Base-by-base conservation (phyloP, 1,284 basidiomycete species). In the Fomitopsis schrenkii region DNA sequence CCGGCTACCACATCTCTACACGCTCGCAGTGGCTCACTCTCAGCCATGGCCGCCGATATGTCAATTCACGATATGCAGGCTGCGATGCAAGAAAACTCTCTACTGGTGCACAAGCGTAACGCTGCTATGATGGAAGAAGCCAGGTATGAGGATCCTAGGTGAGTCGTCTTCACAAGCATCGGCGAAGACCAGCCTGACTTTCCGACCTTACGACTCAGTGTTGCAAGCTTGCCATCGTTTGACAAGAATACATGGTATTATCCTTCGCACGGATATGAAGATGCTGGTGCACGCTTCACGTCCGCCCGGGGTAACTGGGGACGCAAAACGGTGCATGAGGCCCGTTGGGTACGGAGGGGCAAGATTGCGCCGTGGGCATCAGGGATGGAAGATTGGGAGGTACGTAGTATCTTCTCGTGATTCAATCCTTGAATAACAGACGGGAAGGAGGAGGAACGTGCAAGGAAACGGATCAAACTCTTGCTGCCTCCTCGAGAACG, bases 301-400 rank as follows among this genome's bases (percentile, higher is more conserved):
- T 76, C 79, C 50, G 79, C 75, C 14, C 76, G 77, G 48, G 89
- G 91, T 40, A 93, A 93, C 67, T 93, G 91, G 91, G 91, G 91
- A 5, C 83, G 85, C 61, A 93, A 93, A 74, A 80, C 79, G 10
- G 73, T 79, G 60, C 84, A 83, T 69, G 85, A 85, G 35, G 85
- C 90, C 41, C 80, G 89, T 68, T 93, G 90, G 89, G 80, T 88
- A 52, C 83, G 90, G 17, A 83, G 80, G 70, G 90, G 90, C 42
- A 93, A 93, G 74, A 83, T 91, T 63, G 83, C 83, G 12, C 78
- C 86, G 15, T 93, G 91, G 91, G 90, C 89, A 28, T 89, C 91
- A 38, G 82, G 81, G 55, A 83, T 86, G 77, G 90, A 90, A 46
- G 90, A 93, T 62, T 92, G 88, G 88, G 88, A 93, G 85, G 91